Conservation (phyloP, 1,139 yeast genomes). For the Geotrichum carabidarum region DNA sequence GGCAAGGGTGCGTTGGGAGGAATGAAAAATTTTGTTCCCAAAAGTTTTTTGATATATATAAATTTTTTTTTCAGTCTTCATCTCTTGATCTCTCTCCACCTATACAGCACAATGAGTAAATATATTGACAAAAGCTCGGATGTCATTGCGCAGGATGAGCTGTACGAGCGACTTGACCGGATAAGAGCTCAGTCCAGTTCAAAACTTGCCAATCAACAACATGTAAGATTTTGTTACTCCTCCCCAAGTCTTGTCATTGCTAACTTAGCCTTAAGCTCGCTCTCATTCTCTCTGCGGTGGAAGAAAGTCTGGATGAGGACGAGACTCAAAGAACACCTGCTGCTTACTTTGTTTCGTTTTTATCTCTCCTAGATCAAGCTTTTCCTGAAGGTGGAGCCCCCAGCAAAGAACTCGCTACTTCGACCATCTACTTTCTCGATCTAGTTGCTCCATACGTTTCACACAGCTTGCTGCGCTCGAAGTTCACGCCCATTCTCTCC, state of each 20-base stretch:
- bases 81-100: not conserved
- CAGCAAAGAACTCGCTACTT: slow-evolving; percentile 61
- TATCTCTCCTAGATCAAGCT: slow-evolving; percentile 75
- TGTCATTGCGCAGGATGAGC: slow-evolving; percentile 26
- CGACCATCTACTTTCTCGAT: slow-evolving; percentile 79
- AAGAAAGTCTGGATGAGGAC: slow-evolving; percentile 76
- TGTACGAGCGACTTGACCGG: slow-evolving; percentile 64
- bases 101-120: slow-evolving; percentile 10
- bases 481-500: slow-evolving; percentile 70
- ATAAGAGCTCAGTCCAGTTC: slow-evolving; percentile 68
- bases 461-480: slow-evolving; percentile 58
- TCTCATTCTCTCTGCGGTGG: slow-evolving; percentile 77
- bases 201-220: slow-evolving; percentile 78
- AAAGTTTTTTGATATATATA: not conserved
- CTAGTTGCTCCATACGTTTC: slow-evolving; percentile 73
- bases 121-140: slow-evolving; percentile 14
- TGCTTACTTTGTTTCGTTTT: slow-evolving; percentile 77
- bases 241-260: not conserved
- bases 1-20: slow-evolving; percentile 14
- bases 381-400: slow-evolving; percentile 47
- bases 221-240: slow-evolving; percentile 32
- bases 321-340: slow-evolving; percentile 52
- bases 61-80: not conserved
- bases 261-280: slow-evolving; percentile 40
- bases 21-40: slow-evolving; percentile 9